Evolutionary conservation across 1,139 yeast genomes (phyloP), one percentile per base, ranked within the genome.

Genomic region (Yamadazyma sp.): DNA sequence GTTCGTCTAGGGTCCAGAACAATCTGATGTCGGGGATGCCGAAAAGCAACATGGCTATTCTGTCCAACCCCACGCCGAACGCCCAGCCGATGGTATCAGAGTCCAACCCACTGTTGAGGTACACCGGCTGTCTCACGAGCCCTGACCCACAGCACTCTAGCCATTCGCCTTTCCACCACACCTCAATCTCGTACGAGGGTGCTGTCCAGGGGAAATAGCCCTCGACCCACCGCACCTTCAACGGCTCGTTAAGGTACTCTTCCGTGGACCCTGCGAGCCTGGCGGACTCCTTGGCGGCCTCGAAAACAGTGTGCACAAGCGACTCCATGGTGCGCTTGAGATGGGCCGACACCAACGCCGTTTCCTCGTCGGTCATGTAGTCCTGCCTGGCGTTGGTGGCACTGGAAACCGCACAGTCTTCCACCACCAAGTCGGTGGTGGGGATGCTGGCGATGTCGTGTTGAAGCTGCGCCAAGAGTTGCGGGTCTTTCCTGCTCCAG

Each of bases 81-180:
- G 98, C 99, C 98, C 98, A 92, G 6, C 96, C 95, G 22, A 71
- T 46, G 40, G 88, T 78, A 20, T 83, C 77, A 40, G 78, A 73
- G 11, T 72, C 62, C 37, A 84, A 69, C 0, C 87, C 94, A 1
- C 97, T 77, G 49, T 83, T 85, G 26, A 78, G 66, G 36, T 89
- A 68, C 1, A 92, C 95, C 37, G 80, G 80, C 51, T 88, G 87
- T 53, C 80, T 81, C 3, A 89, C 96, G 35, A 92, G 75, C 18
- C 99, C 99, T 62, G 96, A 87, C 1, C 99, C 99, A 57, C 96
- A 88, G 61, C 96, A 83, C 65, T 92, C 99, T 31, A 92, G 72
- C 98, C 98, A 94, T 51, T 91, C 96, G 31, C 95, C 96, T 59
- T 91, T 87, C 98, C 98, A 94, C 94, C 95, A 91, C 5, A 92